Base-by-base conservation (phyloP, 352 stramenopile genomes). In the Salisapilia sapeloensis region DNA sequence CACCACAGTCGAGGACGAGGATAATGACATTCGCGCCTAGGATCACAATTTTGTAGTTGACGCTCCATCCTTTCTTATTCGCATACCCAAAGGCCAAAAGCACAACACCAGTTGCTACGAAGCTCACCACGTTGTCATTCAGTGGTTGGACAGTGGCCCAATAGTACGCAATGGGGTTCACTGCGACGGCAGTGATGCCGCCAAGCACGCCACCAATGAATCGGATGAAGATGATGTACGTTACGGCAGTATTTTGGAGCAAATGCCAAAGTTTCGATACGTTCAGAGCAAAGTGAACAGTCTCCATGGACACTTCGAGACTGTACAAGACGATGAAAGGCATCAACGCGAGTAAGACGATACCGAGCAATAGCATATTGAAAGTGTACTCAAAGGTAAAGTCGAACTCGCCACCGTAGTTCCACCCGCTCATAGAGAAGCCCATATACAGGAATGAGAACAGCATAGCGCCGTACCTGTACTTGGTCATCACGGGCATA, bases 321-420 rank as follows among this genome's bases (percentile, higher is more conserved):
- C 38, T 31, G 10, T 31, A 19, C 20, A 37, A 26, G 12, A 28
- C 26, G 7, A 29, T 44, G 24, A 42, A 59, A 14, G 34, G 67
- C 10, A 48, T 62, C 33, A 38, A 67, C 24, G 35, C 42, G 24
- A 32, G 40, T 44, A 29, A 55, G 13, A 44, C 26, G 33, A 40
- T 55, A 10, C 42, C 46, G 18, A 58, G 26, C 24, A 56, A 29
- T 18, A 66, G 28, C 61, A 77, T 77, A 21, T 70, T 22, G 30
- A 60, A 27, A 4, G 53, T 67, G 48, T 59, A 76, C 33, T 30
- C 17, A 25, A 80, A 41, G 24, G 64, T 29, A 40, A 64, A 76
- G 38, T 53, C 46, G 24, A 78, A 78, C 10, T 42, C 53, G n/a
- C 62, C 70, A 22, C 63, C 65, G 38, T 84, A 84, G 15, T 49